Base-by-base conservation (phyloP, 139 green algal species). In the Zygnema cylindricum region DNA sequence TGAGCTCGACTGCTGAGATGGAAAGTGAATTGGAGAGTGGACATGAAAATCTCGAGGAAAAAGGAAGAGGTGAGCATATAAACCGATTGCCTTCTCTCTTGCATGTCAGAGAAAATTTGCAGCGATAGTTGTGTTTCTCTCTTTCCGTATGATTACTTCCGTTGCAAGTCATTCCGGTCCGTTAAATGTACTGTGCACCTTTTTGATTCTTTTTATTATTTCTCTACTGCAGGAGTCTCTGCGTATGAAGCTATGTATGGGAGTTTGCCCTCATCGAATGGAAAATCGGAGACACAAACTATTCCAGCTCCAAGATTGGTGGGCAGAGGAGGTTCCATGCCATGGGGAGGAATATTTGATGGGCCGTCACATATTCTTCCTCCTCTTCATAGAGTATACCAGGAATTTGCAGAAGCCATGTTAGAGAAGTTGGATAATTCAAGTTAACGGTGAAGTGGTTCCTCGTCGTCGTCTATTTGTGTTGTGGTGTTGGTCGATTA, bases 311-410 rank as follows among this genome's bases (percentile, higher is more conserved):
- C 7, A 23, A 79, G 84, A 41, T 30, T 21, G 85, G 32, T 35
- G 32, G 35, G 40, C 39, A 85, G 76, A 25, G n/a, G n/a, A n/a
- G n/a, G n/a, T n/a, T n/a, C n/a, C n/a, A 41, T 33, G 82, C n/a
- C 55, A 30, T 87, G 82, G 55, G 32, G 41, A 32, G 57, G 32
- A n/a, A 82, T 91, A 16, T 54, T 91, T 3, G 43, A 38, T 16
- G 84, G 38, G 25, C 86, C 86, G 2, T 91, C 86, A n/a, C 86
- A 91, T 23, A 42, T 89, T 33, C 38, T 91, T 49, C 86, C 86
- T 7, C 75, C 84, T 39, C 40, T 89, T 1, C 25, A 36, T 2
- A 63, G 63, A 32, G 36, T 91, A 32, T 92, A 73, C 32, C 77
- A 82, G 3, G 32, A 32, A 2, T 91, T 91, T 32, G 73, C 91